These are phyloP conservation scores for Aphanomyces invadans DNA, from an alignment of 352 stramenopile genomes.

Conservation along the genomic window DNA sequence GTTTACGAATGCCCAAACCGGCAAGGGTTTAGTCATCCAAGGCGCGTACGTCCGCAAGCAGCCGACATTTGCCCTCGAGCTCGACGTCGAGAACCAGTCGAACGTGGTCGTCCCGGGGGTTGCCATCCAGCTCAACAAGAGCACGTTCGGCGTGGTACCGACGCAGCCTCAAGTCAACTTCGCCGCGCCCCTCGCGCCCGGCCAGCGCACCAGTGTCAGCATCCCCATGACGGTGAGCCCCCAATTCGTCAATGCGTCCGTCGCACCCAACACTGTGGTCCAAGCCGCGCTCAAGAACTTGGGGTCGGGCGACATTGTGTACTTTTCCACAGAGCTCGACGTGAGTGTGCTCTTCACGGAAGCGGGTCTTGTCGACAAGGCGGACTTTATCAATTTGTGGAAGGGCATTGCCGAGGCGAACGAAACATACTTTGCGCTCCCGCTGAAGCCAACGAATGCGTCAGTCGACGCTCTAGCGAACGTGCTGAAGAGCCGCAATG, in stretches of 20 bases:
- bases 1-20: slow-evolving; percentile 65
- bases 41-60: slow-evolving; percentile 55
- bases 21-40: slow-evolving; percentile 88
- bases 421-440: slow-evolving; percentile 90
- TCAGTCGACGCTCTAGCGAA: slow-evolving; percentile 84
- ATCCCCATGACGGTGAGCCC: slow-evolving; percentile 74
- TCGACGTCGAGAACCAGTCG: slow-evolving; percentile 85
- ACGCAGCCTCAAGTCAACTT: slow-evolving; percentile 87
- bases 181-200: slow-evolving; percentile 47
- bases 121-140: slow-evolving; percentile 98
- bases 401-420: slow-evolving; percentile 93
- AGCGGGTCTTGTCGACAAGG: slow-evolving; percentile 83
- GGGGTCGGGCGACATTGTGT: slow-evolving; percentile 88
- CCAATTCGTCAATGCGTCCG: slow-evolving; percentile 61
- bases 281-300: slow-evolving; percentile 98
- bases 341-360: slow-evolving; percentile 86
- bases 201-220: slow-evolving; percentile 68
- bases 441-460: slow-evolving; percentile 36
- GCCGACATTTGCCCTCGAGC: slow-evolving; percentile 59
- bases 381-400: slow-evolving; percentile 92
- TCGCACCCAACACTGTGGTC: slow-evolving; percentile 72
- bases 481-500: slow-evolving; percentile 79
- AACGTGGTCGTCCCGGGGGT: slow-evolving; percentile 81
- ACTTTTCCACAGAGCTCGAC: slow-evolving; percentile 92
- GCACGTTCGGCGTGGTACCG: slow-evolving; percentile 92